Percentiles rank a stretch among this genome's conserved stretches.
phyloP scores from a whole-genome alignment of 2,329 filamentous ascomycete genomes.

The Alternaria infectoria region DNA sequence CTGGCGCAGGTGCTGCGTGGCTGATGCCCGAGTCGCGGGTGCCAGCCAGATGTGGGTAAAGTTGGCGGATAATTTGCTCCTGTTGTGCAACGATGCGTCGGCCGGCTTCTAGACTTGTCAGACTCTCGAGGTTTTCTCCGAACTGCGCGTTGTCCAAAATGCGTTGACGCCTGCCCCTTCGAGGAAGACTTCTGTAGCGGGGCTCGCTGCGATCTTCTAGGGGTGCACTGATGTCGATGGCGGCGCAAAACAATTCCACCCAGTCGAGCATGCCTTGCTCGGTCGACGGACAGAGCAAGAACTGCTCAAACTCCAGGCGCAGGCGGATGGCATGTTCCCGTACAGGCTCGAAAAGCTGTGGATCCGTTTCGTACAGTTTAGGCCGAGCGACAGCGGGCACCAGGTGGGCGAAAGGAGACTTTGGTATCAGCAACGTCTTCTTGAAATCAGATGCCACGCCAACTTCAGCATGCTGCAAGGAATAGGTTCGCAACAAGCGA shows the following conservation, averaged over 20 bases:
- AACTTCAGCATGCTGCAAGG: slow-evolving; percentile 75
- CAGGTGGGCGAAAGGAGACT: slow-evolving; percentile 54
- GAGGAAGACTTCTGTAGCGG: slow-evolving; percentile 55
- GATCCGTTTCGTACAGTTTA: slow-evolving; percentile 54
- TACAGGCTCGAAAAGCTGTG: slow-evolving; percentile 53
- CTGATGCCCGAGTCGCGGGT: slow-evolving; percentile 14
- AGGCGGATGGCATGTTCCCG: slow-evolving; percentile 71
- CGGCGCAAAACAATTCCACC: slow-evolving; percentile 71
- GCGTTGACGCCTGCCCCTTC: slow-evolving; percentile 49
- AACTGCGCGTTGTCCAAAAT: slow-evolving; percentile 41
- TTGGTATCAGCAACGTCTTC: slow-evolving; percentile 59
- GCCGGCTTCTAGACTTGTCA: slow-evolving; percentile 39
- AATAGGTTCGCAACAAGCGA: slow-evolving; percentile 70
- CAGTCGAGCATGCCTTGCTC: slow-evolving; percentile 71
- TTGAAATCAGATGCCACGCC: slow-evolving; percentile 75
- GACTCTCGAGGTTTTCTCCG: slow-evolving; percentile 41
- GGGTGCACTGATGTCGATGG: slow-evolving; percentile 72
- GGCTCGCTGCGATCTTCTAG: slow-evolving; percentile 69
- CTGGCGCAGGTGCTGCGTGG: slow-evolving; percentile 21
- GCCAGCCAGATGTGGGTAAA: slow-evolving; percentile 53
- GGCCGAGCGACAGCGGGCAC: slow-evolving; percentile 49
- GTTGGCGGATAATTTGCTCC: slow-evolving; percentile 54
- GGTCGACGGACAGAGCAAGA: slow-evolving; percentile 70
- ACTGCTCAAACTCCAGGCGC: slow-evolving; percentile 75
- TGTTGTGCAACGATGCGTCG: slow-evolving; percentile 55